Base-by-base conservation (phyloP, 768 basidiomycete species). In the Phylloporus arenicola region DNA sequence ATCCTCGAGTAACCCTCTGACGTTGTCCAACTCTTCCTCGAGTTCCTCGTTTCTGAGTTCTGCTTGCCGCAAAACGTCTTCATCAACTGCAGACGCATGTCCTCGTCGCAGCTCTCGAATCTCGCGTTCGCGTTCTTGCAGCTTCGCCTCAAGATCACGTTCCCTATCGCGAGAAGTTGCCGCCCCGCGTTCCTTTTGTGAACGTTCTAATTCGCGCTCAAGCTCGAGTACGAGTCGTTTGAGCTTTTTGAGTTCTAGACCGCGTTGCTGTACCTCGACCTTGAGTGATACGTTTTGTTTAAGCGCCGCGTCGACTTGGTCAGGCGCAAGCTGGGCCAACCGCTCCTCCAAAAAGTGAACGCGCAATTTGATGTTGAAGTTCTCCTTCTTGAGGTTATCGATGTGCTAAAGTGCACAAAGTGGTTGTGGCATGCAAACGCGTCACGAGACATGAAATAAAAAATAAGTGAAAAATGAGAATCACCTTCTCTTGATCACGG, bases 301-400 rank as follows among this genome's bases (percentile, higher is more conserved):
- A 50, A 92, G 79, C 4, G 87, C 88, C 5, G 88, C 86, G 61
- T 96, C 88, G 65, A 94, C 88, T 62, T 96, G 88, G 65, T 95
- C 92, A 0, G 92, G 92, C 0, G 89, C 88, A 43, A 93, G 82
- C 59, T 90, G 83, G 2, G 87, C 86, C 14, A 99, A 79, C 40
- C 90, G 85, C 61, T 98, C 92, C 68, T 97, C 91, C 38, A 96
- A 80, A 65, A 96, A 95, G 64, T 96, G 92, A 3, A 97, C 89
- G 51, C 92, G 89, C 45, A 98, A 80, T 68, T 97, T 96, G 64
- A 99, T 84, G 62, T 86, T 87, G 68, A 98, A 97, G 75, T 95
- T 95, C 67, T 98, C 94, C 67, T 94, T 96, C 73, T 95, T 93
- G 61, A 93, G 81, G 54, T 83, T 84, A 70, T 98, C 92, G 63